Conservation (phyloP, 1,139 yeast species). For the Pichia kudriavzevii region DNA sequence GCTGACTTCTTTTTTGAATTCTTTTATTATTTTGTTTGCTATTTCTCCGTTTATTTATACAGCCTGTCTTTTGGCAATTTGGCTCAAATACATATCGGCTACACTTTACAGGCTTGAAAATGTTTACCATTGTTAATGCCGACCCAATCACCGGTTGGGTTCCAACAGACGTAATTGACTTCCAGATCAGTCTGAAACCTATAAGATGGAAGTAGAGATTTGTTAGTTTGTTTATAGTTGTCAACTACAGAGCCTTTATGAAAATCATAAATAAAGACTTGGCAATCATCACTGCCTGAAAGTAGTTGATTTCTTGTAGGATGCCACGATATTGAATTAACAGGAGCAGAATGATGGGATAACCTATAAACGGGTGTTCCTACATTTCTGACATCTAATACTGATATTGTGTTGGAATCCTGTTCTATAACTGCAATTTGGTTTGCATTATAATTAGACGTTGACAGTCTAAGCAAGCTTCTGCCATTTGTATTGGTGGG, state of each 20-base stretch:
- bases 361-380: conserved; percentile 69
- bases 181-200: conserved; percentile 59
- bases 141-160: conserved; percentile 66
- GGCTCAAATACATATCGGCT: too few relatives aligned
- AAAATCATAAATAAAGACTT: conserved; percentile 80
- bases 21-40: too few relatives aligned
- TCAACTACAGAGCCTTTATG: conserved; percentile 24
- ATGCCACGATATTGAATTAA: conserved; percentile 78
- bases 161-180: conserved; percentile 75
- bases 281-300: conserved; percentile 88
- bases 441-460: conserved; percentile 74
- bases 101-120: conserved; percentile 57
- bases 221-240: conserved; percentile 3
- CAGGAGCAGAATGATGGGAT: conserved; percentile 58
- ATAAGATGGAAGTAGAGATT: conserved; percentile 34
- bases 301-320: conserved; percentile 63
- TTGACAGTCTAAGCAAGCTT: conserved; percentile 55
- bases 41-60: too few relatives aligned
- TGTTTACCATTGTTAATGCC: conserved; percentile 77
- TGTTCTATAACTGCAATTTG: conserved; percentile 78
- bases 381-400: conserved; percentile 83
- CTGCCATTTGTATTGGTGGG: neutral
- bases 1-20: too few relatives aligned
- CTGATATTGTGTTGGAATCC: conserved; percentile 55
- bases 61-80: too few relatives aligned